Evolutionary conservation across 2,329 filamentous ascomycete genomes (phyloP), one percentile per base, ranked within the genome.

Genomic region (Aureobasidium sp.): DNA sequence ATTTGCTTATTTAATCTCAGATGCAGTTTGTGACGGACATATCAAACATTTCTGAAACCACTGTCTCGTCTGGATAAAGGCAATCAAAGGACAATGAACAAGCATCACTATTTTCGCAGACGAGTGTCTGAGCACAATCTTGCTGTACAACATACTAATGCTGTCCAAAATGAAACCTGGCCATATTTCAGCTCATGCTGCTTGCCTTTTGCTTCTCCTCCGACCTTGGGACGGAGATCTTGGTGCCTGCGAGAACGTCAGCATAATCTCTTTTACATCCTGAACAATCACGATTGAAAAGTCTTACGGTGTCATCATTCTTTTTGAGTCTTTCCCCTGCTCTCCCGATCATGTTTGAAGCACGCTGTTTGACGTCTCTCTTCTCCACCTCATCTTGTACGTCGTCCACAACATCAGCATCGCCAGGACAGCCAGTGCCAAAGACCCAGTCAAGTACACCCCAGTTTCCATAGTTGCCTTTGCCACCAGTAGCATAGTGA

Each of bases 391-490:
- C 82, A 34, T 79, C 78, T 56, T 77, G 78, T 24, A 84, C 68
- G 69, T 86, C 81, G 55, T 81, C 79, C 20, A 82, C 71, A 3
- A 84, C 78, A 67, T 84, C 78, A 29, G 76, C 74, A 15, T 78
- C 76, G 6, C 81, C 12, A 7, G 65, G 61, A 60, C 70, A 72
- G 5, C 67, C 65, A n/a, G 82, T 88, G 32, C 80, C 86, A 64
- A 81, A 77, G 1, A 78, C 67, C 81, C 84, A 87, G 70, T 89
- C 86, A 64, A 88, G 64, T 2, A 88, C 65, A 0, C 86, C 86
- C 79, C 81, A 84, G 2, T 80, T 78, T 20, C 80, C 82, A 64
- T 78, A 87, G 65, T 86, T 86, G 2, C 83, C 82, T 7, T 70
- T 70, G 0, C 37, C 78, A 59, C 73, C 67, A 56, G 71, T 77